phyloP scores from a whole-genome alignment of 345 rosid species.

The Linum lewisii region DNA sequence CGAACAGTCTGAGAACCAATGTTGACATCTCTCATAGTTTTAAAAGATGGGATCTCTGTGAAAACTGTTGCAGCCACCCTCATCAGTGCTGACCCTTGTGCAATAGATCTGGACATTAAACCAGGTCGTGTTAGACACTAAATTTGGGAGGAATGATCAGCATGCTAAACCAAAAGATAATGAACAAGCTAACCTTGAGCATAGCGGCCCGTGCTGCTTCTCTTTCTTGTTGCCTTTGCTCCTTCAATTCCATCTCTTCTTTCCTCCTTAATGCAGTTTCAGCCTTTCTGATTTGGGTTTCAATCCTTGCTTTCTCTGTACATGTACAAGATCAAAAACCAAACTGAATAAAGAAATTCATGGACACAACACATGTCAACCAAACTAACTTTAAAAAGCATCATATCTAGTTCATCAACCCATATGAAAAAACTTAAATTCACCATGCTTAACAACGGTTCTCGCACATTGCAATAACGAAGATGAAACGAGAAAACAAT shows the following conservation, averaged over 20 bases:
- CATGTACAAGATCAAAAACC: background rate
- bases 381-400: too few relatives aligned
- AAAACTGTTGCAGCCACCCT: too few relatives aligned
- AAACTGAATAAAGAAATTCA: background rate
- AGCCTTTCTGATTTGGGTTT: slow-evolving; percentile 62
- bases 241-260: slow-evolving; percentile 46
- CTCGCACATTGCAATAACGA: background rate
- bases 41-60: too few relatives aligned
- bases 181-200: slow-evolving; percentile 36
- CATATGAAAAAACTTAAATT: too few relatives aligned
- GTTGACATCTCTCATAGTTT: too few relatives aligned
- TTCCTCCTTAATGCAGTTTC: slow-evolving; percentile 40
- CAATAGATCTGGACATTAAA: slow-evolving; percentile 38
- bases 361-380: background rate
- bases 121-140: too few relatives aligned
- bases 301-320: slow-evolving; percentile 67
- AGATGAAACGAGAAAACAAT: background rate
- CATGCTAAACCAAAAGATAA: background rate
- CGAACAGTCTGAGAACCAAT: too few relatives aligned
- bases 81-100: too few relatives aligned
- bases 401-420: too few relatives aligned
- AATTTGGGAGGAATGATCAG: too few relatives aligned
- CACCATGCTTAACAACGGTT: too few relatives aligned
- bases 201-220: slow-evolving; percentile 62
- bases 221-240: slow-evolving; percentile 47